Percentiles rank a stretch among this genome's conserved stretches.
phyloP scores from a whole-genome alignment of 257 asterid species.

The Solanum etuberosum region DNA sequence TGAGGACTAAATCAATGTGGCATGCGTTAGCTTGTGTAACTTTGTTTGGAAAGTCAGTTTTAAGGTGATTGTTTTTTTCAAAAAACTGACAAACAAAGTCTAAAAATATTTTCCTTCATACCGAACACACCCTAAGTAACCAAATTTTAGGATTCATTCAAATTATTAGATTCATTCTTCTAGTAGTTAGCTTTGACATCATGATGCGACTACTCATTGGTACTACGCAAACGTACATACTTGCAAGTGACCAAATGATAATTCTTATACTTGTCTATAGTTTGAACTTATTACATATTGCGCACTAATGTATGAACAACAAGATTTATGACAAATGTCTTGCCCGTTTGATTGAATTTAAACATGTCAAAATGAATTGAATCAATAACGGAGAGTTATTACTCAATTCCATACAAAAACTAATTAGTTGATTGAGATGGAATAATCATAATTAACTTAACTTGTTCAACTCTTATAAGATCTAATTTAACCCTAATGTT shows the following conservation, averaged over 20 bases:
- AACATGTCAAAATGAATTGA: not conserved
- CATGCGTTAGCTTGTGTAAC: not conserved
- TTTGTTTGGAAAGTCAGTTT: too few species aligned
- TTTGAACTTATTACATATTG: not conserved
- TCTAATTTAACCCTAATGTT: not conserved
- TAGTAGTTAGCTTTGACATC: not conserved
- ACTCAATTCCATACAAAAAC: not conserved
- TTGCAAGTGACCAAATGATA: not conserved
- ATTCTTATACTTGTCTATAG: not conserved
- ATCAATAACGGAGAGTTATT: not conserved
- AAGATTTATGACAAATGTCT: not conserved
- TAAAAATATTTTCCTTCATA: not conserved
- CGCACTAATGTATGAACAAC: not conserved
- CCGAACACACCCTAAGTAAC: not conserved
- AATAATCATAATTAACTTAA: not conserved
- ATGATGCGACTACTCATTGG: not conserved
- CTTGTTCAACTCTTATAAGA: not conserved
- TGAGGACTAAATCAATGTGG: not conserved
- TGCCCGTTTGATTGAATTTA: not conserved
- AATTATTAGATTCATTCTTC: not conserved
- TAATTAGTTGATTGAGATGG: not conserved
- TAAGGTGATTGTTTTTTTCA: not conserved
- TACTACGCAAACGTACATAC: not conserved
- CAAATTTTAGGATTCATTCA: too few species aligned
- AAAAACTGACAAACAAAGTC: not conserved